Evolutionary conservation across 176 grass and related monocot species (phyloP).

Genomic region (Elaeis guineensis): DNA sequence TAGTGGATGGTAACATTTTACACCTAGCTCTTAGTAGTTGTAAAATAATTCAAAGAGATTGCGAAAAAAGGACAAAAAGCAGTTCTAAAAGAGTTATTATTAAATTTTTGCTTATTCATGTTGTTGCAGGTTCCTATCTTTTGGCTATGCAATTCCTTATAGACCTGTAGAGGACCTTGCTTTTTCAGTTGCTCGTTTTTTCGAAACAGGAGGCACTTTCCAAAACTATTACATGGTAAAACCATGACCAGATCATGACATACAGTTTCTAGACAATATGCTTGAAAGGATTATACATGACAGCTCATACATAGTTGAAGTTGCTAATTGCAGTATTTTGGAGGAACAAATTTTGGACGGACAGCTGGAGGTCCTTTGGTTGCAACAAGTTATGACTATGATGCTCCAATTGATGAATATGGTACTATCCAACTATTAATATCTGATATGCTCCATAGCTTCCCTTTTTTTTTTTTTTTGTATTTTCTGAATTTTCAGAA

Average conservation of each 20-base stretch:
- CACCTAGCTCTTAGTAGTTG: neutral
- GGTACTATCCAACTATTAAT: constrained; percentile 22
- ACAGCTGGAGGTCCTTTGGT: constrained; percentile 87
- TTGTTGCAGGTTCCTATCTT: constrained; percentile 55
- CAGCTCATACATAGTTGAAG: no score
- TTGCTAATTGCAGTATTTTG: constrained; percentile 51
- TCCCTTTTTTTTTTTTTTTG: neutral
- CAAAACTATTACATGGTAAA: constrained; percentile 96
- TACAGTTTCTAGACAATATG: neutral
- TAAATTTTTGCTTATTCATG: no score
- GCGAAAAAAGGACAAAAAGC: no score
- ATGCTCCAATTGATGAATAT: constrained; percentile 91
- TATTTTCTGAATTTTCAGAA: no score
- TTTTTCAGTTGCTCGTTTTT: constrained; percentile 73
- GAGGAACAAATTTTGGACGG: constrained; percentile 91
- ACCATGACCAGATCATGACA: neutral
- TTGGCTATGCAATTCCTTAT: constrained; percentile 66
- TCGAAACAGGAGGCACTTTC: constrained; percentile 85
- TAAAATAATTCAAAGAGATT: no score
- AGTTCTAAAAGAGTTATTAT: no score
- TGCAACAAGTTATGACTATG: constrained; percentile 87
- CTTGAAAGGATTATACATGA: no score
- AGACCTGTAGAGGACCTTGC: constrained; percentile 81
- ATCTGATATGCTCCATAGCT: neutral
- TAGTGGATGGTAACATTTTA: constrained; percentile 56